Conservation (phyloP, 352 stramenopile genomes). For the Pythium rishiriense region DNA sequence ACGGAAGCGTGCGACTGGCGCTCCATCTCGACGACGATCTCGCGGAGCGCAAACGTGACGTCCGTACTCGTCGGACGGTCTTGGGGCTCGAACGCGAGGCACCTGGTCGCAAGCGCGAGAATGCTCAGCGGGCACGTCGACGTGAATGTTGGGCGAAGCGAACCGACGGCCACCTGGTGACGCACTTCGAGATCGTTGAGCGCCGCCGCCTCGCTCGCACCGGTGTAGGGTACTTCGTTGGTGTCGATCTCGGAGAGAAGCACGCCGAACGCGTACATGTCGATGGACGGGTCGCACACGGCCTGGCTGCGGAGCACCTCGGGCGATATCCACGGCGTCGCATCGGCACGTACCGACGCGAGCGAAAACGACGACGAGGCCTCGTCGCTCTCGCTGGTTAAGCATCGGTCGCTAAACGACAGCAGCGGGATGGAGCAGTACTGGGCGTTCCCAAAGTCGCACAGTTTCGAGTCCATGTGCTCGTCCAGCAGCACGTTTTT, state of each 20-base stretch:
- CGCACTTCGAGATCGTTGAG: conserved; percentile 29
- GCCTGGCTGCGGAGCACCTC: conserved; percentile 23
- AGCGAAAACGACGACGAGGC: conserved; percentile 15
- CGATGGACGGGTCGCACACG: conserved; percentile 22
- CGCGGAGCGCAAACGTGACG: conserved; percentile 23
- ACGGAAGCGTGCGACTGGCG: conserved; percentile 2
- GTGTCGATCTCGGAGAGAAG: conserved; percentile 38
- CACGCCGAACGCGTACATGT: conserved; percentile 35
- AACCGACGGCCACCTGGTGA: conserved; percentile 32
- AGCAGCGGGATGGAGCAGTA: conserved; percentile 19
- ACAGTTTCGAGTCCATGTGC: conserved; percentile 36
- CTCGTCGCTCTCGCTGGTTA: conserved; percentile 5
- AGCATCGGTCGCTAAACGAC: conserved; percentile 9
- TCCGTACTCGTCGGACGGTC: conserved; percentile 34
- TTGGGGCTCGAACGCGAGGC: conserved; percentile 34
- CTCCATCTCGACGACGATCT: conserved; percentile 30
- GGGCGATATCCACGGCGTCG: conserved; percentile 26
- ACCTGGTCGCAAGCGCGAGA: conserved; percentile 30
- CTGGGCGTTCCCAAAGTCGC: conserved; percentile 38
- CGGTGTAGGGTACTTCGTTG: conserved; percentile 25
- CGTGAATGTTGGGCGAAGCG: conserved; percentile 35
- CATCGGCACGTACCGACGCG: conserved; percentile 17
- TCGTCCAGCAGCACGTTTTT: conserved; percentile 37
- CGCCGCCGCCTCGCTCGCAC: neutral
- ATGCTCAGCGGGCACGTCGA: conserved; percentile 32